Evolutionary conservation across 305 asterid species (phyloP), one percentile per base, ranked within the genome.

Genomic region (Fraxinus angustifolia): DNA sequence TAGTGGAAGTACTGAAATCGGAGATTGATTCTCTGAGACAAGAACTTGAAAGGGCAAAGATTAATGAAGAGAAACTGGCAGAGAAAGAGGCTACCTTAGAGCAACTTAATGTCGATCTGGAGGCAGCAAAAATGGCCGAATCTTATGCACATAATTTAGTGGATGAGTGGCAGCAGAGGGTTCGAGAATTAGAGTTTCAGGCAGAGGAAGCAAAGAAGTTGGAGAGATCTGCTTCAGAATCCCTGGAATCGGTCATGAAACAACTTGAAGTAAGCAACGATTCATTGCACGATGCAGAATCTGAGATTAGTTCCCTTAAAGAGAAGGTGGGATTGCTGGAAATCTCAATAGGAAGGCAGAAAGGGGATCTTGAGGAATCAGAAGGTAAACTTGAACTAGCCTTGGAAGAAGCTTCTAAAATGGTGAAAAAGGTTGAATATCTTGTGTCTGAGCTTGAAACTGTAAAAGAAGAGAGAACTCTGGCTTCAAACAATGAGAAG

Each of bases 61-160:
- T 36, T 78, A 82, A 85, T 45, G 90, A 91, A 89, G 88, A 84
- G 82, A 90, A 82, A 71, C 81, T 94, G 86, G 89, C 84, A 62
- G 97, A 92, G 56, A 91, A 89, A 82, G 98, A 94, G 85, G 91
- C 88, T 53, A 48, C 87, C 78, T 72, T 96, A 10, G 98, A 94
- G 88, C 92, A 96, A 86, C 95, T 93, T 73, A 94, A 85, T 84
- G 97, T 92, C 6, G 97, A 96, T 80, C 85, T 96, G 79, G 99
- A 94, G 91, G 97, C 98, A 76, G 92, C 98, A n/a, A 90, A 89
- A 84, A 85, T 92, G 93, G 95, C 97, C 1, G 97, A 92, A 80
- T 96, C 97, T 65, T 93, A 91, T 81, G 93, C 97, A 1, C 93
- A 85, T 60, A 89, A 86, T 86, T 86, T 96, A 56, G 89, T 90